A percentile compares a stretch with the other conserved stretches of the same genome.
These are phyloP conservation scores for Cyclanthera cordifolia DNA, from an alignment of 306 rosid species.

Conservation along the genomic window DNA sequence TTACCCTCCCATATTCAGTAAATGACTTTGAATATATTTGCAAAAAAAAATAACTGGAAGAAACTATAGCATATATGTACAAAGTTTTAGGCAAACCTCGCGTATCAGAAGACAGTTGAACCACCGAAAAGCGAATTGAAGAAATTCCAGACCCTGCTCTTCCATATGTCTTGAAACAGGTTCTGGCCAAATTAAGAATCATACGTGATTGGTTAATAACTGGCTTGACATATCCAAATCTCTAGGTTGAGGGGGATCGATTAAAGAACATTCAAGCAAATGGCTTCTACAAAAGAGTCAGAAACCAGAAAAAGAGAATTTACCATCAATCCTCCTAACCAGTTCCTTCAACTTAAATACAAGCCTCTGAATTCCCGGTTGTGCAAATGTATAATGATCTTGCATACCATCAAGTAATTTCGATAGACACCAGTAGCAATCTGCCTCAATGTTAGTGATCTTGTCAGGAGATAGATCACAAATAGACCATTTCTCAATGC, in stretches of 20 bases:
- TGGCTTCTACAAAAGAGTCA: slow-evolving; percentile 13
- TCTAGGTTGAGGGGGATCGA: background rate
- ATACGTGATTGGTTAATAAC: slow-evolving; percentile 1
- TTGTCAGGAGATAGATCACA: slow-evolving; percentile 56
- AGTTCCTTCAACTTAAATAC: slow-evolving; percentile 86
- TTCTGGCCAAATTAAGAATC: slow-evolving; percentile 32
- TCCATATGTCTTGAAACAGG: slow-evolving; percentile 93
- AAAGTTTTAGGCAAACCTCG: slow-evolving; percentile 46
- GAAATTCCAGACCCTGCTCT: slow-evolving; percentile 86
- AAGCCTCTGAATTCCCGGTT: slow-evolving; percentile 96
- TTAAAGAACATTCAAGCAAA: background rate
- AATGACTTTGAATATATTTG: background rate
- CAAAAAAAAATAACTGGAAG: background rate
- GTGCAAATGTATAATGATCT: slow-evolving; percentile 96
- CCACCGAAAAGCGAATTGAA: slow-evolving; percentile 99
- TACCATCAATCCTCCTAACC: slow-evolving; percentile 90
- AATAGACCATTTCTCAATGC: slow-evolving; percentile 61
- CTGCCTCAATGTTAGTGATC: slow-evolving; percentile 65
- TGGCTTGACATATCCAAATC: background rate
- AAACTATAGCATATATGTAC: background rate
- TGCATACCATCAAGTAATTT: slow-evolving; percentile 96
- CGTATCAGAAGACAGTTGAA: slow-evolving; percentile 95
- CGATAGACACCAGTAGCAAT: slow-evolving; percentile 91
- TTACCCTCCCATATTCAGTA: background rate
- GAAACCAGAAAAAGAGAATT: slow-evolving; percentile 14